Conservation (phyloP, 2,329 filamentous ascomycete genomes). For the Shiraia bambusicola region DNA sequence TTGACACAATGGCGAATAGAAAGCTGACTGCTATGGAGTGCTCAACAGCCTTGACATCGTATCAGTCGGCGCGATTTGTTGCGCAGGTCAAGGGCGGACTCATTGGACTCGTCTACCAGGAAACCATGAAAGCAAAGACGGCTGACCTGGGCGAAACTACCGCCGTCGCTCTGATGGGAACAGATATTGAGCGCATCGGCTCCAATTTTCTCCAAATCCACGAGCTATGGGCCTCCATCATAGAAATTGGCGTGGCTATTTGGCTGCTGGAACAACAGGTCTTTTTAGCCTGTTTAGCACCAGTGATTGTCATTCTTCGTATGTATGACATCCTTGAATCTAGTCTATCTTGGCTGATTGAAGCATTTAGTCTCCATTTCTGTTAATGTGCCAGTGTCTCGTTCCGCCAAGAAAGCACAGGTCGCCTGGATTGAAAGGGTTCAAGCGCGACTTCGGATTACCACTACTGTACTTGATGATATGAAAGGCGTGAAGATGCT, state of each 20-base stretch:
- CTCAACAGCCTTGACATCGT: too few species aligned
- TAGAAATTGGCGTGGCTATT: slow-evolving; percentile 11
- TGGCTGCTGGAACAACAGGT: slow-evolving; percentile 15
- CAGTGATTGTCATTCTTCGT: slow-evolving; percentile 11
- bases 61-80: too few species aligned
- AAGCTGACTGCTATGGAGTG: too few species aligned
- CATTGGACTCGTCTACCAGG: slow-evolving; percentile 13
- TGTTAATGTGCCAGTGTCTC: slow-evolving; percentile 10
- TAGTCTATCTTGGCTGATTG: too few species aligned
- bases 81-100: too few species aligned
- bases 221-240: slow-evolving; percentile 15
- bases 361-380: slow-evolving; percentile 8
- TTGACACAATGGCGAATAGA: too few species aligned
- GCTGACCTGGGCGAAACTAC: slow-evolving; percentile 10
- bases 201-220: slow-evolving; percentile 9
- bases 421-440: slow-evolving; percentile 18
- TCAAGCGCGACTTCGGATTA: slow-evolving; percentile 15
- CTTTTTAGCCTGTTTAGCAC: slow-evolving; percentile 11
- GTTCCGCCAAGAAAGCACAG: slow-evolving; percentile 14
- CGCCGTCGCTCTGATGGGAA: slow-evolving; percentile 18
- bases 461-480: slow-evolving; percentile 13
- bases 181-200: slow-evolving; percentile 17
- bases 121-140: slow-evolving; percentile 11
- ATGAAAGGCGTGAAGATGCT: slow-evolving; percentile 20
- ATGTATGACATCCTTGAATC: slow-evolving; percentile 8